phyloP scores from a whole-genome alignment of 345 rosid species.

The Arabis alpina region DNA sequence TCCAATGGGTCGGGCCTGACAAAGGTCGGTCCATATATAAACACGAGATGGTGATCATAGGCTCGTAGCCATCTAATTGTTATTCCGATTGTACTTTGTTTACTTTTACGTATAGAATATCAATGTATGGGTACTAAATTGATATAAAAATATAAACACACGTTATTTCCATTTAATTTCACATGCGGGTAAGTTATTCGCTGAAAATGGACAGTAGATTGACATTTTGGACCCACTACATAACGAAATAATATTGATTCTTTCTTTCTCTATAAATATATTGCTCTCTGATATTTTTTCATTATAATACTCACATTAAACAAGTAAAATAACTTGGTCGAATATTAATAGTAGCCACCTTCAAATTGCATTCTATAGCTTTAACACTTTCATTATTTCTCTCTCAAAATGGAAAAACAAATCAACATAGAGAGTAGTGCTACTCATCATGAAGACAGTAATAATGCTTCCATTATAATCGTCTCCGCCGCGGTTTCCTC shows the following conservation, averaged over 20 bases:
- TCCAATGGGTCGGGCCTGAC: no score
- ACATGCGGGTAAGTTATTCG: conserved; percentile 33
- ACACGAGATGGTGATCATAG: conserved; percentile 6
- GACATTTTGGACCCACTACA: conserved; percentile 25
- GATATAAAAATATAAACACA: not conserved
- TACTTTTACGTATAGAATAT: not conserved
- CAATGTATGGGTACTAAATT: not conserved
- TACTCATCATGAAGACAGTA: conserved; percentile 32
- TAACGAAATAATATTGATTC: conserved; percentile 7
- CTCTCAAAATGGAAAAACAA: conserved; percentile 37
- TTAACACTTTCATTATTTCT: conserved; percentile 37
- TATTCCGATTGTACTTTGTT: not conserved
- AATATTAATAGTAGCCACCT: conserved; percentile 42
- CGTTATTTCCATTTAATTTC: conserved; percentile 29
- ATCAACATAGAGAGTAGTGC: conserved; percentile 55
- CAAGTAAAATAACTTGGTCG: conserved; percentile 6
- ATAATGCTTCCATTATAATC: conserved; percentile 25
- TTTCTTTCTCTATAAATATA: not conserved
- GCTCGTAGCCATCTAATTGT: conserved; percentile 5
- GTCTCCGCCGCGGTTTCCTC: conserved; percentile 27
- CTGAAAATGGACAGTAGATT: conserved; percentile 9
- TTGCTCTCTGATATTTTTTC: conserved; percentile 1
- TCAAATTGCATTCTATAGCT: conserved; percentile 36
- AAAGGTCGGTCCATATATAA: conserved; percentile 18
- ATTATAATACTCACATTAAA: conserved; percentile 22